A percentile compares a stretch with the other conserved stretches of the same genome.
Evolutionary conservation across 2,329 filamentous ascomycete species (phyloP).

Genomic region (Fonsecaea nubica): DNA sequence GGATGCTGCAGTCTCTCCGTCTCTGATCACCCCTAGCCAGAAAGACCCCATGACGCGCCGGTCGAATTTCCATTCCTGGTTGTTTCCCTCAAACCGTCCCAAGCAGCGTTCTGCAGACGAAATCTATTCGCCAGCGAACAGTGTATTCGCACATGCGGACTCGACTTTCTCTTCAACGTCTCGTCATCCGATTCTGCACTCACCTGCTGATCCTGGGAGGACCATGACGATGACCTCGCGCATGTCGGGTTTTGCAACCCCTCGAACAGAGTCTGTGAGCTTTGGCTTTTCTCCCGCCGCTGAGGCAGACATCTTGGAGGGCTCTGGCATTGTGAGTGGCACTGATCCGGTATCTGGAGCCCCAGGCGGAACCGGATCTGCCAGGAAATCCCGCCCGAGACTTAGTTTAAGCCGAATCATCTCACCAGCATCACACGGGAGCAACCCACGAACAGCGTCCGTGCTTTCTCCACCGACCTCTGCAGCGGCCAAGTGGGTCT

Average conservation of each 20-base stretch:
- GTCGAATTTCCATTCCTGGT: constrained; percentile 13
- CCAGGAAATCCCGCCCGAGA: constrained; percentile 3
- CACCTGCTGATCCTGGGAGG: constrained; percentile 14
- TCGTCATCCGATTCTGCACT: constrained; percentile 24
- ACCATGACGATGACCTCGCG: constrained; percentile 23
- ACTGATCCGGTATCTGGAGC: neutral
- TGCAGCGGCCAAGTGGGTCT: neutral
- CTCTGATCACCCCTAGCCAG: neutral
- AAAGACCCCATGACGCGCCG: constrained; percentile 10
- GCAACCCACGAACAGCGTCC: constrained; percentile 5
- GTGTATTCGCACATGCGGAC: constrained; percentile 15
- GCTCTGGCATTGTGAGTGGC: neutral
- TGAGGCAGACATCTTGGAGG: constrained; percentile 10
- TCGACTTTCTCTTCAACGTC: constrained; percentile 23
- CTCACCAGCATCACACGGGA: neutral
- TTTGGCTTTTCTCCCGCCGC: constrained; percentile 12
- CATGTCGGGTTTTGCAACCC: constrained; percentile 11
- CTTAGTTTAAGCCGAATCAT: constrained; percentile 17
- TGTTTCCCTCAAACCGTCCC: neutral
- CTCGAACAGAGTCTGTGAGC: constrained; percentile 6
- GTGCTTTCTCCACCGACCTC: constrained; percentile 8
- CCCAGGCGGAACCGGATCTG: neutral
- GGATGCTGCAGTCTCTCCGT: constrained; percentile 1
- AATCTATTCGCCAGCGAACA: constrained; percentile 15
- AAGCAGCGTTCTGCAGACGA: neutral